phyloP scores from a whole-genome alignment of 805 yeast genomes.

The Naumovozyma castellii region DNA sequence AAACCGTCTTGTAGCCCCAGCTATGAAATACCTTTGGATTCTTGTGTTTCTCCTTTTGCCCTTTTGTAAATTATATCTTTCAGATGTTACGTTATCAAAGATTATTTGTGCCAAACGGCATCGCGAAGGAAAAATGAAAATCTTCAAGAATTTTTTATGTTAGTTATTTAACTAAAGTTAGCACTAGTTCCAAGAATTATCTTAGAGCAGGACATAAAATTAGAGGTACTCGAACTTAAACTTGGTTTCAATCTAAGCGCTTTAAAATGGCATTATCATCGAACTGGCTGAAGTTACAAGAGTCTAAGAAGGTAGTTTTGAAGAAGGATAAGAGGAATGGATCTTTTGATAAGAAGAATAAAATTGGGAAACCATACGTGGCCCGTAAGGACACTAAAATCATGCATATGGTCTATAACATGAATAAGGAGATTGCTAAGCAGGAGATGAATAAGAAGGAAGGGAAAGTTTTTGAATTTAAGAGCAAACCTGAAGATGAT shows the following conservation, averaged over 20 bases:
- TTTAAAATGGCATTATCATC: constrained; percentile 29
- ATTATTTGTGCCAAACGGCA: no score
- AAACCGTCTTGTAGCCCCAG: not conserved
- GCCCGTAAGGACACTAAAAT: constrained; percentile 13
- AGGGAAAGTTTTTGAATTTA: constrained; percentile 19
- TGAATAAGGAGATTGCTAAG: constrained; percentile 23
- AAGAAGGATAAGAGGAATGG: constrained; percentile 6
- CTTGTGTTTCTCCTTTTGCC: no score
- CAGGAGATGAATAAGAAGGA: constrained; percentile 17
- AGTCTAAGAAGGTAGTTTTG: constrained; percentile 9
- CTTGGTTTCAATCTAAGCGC: no score
- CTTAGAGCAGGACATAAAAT: no score
- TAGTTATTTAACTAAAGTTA: no score
- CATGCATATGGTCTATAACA: constrained; percentile 25
- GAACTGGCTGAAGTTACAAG: constrained; percentile 29
- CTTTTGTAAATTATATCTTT: no score
- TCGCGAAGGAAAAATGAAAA: constrained; percentile 4
- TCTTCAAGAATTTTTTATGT: not conserved
- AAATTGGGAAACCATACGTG: not conserved
- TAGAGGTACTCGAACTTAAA: no score
- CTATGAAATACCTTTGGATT: not conserved
- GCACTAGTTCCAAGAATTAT: no score
- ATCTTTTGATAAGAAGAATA: not conserved
- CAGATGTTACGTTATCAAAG: no score
- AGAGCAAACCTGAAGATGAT: constrained; percentile 1